Conservation (phyloP, 176 grass and related monocot genomes). For the Microstegium vimineum region DNA sequence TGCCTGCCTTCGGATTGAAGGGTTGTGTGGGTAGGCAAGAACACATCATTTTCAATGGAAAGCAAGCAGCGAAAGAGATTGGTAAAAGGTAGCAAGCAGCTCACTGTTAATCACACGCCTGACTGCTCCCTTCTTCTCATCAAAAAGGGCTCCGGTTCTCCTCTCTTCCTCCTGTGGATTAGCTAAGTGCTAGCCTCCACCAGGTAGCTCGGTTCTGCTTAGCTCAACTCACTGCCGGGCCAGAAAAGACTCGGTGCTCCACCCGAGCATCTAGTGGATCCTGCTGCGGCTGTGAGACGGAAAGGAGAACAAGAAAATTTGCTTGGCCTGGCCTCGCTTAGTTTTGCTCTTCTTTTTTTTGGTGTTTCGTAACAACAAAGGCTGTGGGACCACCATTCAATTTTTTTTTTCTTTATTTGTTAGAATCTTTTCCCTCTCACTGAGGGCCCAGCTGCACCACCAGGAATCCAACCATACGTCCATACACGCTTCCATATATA, state of each 20-base stretch:
- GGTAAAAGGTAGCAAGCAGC: slow-evolving; percentile 38
- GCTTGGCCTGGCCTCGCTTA: slow-evolving; percentile 22
- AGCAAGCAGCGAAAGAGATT: slow-evolving; percentile 52
- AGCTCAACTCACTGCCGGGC: slow-evolving; percentile 17
- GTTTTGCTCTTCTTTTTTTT: slow-evolving; percentile 29
- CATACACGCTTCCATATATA: slow-evolving; percentile 28
- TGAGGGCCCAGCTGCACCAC: slow-evolving; percentile 29
- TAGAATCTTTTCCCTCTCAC: slow-evolving; percentile 85
- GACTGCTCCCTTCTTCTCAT: slow-evolving; percentile 27
- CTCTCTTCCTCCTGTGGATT: slow-evolving; percentile 27
- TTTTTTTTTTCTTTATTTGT: slow-evolving; percentile 31
- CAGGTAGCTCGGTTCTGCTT: background rate
- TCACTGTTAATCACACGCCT: slow-evolving; percentile 44
- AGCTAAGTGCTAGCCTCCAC: slow-evolving; percentile 8
- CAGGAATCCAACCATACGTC: slow-evolving; percentile 47
- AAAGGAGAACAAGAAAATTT: slow-evolving; percentile 36
- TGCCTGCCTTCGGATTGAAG: slow-evolving; percentile 17
- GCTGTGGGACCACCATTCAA: slow-evolving; percentile 29
- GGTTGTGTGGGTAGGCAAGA: slow-evolving; percentile 16
- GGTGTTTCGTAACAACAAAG: slow-evolving; percentile 48
- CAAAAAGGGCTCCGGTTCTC: background rate
- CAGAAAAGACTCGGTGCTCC: slow-evolving; percentile 36
- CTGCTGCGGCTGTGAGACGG: slow-evolving; percentile 30
- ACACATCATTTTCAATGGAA: slow-evolving; percentile 50
- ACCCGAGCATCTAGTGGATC: slow-evolving; percentile 38